A percentile compares a stretch with the other conserved stretches of the same genome.
These are phyloP conservation scores for Ogataea chonburiensis DNA, from an alignment of 805 yeast genomes.

Conservation along the genomic window DNA sequence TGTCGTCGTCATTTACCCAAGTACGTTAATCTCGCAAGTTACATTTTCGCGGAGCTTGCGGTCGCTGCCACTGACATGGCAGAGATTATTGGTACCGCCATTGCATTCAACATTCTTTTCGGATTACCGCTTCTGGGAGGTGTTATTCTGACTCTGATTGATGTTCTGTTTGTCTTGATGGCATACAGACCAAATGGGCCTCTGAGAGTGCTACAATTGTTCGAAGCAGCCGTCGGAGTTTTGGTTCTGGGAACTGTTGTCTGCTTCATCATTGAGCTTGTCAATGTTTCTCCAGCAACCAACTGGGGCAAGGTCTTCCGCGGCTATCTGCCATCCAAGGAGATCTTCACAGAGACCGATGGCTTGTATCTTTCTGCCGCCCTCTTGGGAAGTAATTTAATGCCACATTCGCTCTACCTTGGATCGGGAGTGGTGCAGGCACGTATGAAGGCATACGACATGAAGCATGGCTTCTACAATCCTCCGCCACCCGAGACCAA, in stretches of 20 bases:
- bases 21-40: conserved; percentile 58
- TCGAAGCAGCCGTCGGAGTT: conserved; percentile 77
- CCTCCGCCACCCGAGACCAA: conserved; percentile 32
- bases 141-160: conserved; percentile 79
- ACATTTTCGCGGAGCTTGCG: conserved; percentile 82
- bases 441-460: conserved; percentile 75
- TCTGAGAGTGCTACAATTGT: conserved; percentile 68
- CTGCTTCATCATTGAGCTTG: conserved; percentile 78
- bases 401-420: conserved; percentile 88
- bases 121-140: conserved; percentile 80
- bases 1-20: conserved; percentile 74
- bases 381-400: conserved; percentile 88
- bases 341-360: conserved; percentile 48
- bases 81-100: conserved; percentile 97
- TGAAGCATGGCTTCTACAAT: conserved; percentile 57
- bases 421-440: conserved; percentile 91
- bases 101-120: conserved; percentile 81
- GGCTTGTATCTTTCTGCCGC: conserved; percentile 83
- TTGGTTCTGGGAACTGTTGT: conserved; percentile 80
- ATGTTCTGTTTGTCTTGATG: conserved; percentile 79
- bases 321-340: conserved; percentile 63
- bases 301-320: conserved; percentile 56
- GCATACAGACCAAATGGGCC: conserved; percentile 88
- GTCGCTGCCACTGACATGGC: conserved; percentile 96
- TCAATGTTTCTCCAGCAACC: conserved; percentile 59